Conservation (phyloP, 257 asterid species). For the Solanum infundibuliforme region DNA sequence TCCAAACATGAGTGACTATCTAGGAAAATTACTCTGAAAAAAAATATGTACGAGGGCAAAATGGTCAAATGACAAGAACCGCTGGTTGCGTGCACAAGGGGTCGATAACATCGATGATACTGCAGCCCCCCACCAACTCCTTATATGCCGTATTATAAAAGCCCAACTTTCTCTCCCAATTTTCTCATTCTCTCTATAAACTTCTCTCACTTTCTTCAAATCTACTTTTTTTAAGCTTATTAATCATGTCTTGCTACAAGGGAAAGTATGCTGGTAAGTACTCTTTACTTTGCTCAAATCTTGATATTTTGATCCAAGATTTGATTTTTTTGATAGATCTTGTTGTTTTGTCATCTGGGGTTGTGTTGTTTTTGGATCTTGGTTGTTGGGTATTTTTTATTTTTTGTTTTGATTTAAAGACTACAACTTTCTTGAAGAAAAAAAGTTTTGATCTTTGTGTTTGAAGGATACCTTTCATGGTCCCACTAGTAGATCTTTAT, state of each 20-base stretch:
- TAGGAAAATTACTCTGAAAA: neutral
- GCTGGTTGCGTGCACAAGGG: neutral
- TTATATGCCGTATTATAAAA: neutral
- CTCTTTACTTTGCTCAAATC: neutral
- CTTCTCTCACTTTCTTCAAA: neutral
- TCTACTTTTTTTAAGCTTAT: neutral
- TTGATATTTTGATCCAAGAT: neutral
- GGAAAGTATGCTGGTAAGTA: conserved; percentile 12
- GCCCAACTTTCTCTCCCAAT: neutral
- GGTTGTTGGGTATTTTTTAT: neutral
- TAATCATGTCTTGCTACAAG: conserved; percentile 16
- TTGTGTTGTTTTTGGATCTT: neutral
- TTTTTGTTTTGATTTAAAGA: neutral
- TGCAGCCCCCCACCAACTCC: neutral
- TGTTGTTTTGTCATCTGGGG: neutral
- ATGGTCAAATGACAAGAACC: neutral
- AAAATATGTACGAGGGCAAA: neutral
- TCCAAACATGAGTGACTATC: no score
- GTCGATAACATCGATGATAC: neutral
- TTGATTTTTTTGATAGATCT: neutral
- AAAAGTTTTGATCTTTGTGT: neutral
- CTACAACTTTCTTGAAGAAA: neutral
- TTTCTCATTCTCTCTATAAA: neutral
- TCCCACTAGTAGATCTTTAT: neutral
- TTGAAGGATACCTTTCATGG: neutral